Base-by-base conservation (phyloP, 208 protist genomes). In the Trypanosomatidae sp. region DNA sequence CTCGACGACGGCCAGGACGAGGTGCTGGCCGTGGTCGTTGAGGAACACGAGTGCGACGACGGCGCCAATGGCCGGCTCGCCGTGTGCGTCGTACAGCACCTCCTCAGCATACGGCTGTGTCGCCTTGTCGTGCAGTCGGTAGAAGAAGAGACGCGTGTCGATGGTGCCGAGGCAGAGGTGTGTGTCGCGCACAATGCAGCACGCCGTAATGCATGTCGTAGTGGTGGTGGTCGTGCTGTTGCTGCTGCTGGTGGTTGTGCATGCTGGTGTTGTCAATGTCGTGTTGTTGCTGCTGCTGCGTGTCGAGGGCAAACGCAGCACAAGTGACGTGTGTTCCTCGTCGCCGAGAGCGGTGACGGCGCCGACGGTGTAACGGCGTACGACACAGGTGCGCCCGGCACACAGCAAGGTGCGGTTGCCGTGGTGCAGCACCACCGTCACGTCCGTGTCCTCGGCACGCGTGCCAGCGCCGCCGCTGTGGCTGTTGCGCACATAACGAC, bases 191-290 rank as follows among this genome's bases (percentile, higher is more conserved):
- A 85, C 61, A 27, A 85, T 64, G 61, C 82, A 87, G 61, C 82
- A 85, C 4, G 82, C 72, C 4, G 82, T 91, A 48, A 91, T 73
- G n/a, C n/a, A n/a, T n/a, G n/a, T n/a, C n/a, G n/a, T n/a, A n/a
- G n/a, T n/a, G 33, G 73, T 81, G 28, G 71, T 48, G 20, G 54
- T 40, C 23, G 33, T 22, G 45, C 11, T 24, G 26, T 18, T n/a
- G 33, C 42, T 23, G 20, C 2, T 22, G 26, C 23, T 30, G 20
- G 10, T 39, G 19, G 23, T 11, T 15, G 15, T 7, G 22, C 4
- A 7, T 33, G 46, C 0, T 4, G 24, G 33, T 3, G 23, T 25
- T n/a, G 5, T n/a, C 33, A 13, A n/a, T n/a, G 33, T 6, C 10
- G 8, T 6, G 4, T 13, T 6, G 6, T n/a, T n/a, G 13, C 16